These are phyloP conservation scores for Xylaria polymorpha DNA, from an alignment of 2,329 filamentous ascomycete genomes.

Conservation along the genomic window DNA sequence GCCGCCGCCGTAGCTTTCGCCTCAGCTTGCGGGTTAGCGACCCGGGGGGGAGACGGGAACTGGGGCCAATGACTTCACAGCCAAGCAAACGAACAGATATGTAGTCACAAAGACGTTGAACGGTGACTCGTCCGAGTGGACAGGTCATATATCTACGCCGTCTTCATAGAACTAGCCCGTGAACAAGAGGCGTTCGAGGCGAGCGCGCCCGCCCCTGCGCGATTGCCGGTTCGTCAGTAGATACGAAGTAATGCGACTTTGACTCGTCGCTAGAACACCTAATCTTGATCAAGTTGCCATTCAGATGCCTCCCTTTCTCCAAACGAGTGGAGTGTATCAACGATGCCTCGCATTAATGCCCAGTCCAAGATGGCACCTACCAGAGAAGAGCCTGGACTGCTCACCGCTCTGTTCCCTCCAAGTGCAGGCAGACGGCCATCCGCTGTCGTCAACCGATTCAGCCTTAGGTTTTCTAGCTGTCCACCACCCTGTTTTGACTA, in stretches of 20 bases:
- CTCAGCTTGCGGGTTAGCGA: constrained; percentile 38
- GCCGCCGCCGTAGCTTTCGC: constrained; percentile 27
- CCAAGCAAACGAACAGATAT: constrained; percentile 35
- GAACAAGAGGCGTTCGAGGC: constrained; percentile 31
- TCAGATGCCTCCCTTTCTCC: constrained; percentile 20
- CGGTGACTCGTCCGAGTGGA: constrained; percentile 37
- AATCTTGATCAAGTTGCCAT: constrained; percentile 14
- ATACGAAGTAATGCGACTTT: constrained; percentile 32
- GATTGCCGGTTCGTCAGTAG: constrained; percentile 26
- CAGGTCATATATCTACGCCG: constrained; percentile 36
- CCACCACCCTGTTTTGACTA: constrained; percentile 17
- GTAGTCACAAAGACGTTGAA: constrained; percentile 24
- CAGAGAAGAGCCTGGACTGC: constrained; percentile 24
- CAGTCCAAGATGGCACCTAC: constrained; percentile 30
- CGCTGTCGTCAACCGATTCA: constrained; percentile 43
- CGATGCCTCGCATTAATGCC: constrained; percentile 39
- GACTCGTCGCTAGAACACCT: constrained; percentile 18
- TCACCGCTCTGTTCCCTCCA: constrained; percentile 38
- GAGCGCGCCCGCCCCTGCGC: constrained; percentile 21
- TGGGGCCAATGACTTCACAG: constrained; percentile 36
- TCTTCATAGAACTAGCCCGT: constrained; percentile 19
- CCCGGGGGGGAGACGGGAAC: constrained; percentile 37
- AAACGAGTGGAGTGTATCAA: constrained; percentile 26
- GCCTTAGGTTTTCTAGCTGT: constrained; percentile 18
- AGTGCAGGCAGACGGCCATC: constrained; percentile 26